These are phyloP conservation scores for Trichoderma pleuroti DNA, from an alignment of 2,329 filamentous ascomycete species.

Conservation along the genomic window DNA sequence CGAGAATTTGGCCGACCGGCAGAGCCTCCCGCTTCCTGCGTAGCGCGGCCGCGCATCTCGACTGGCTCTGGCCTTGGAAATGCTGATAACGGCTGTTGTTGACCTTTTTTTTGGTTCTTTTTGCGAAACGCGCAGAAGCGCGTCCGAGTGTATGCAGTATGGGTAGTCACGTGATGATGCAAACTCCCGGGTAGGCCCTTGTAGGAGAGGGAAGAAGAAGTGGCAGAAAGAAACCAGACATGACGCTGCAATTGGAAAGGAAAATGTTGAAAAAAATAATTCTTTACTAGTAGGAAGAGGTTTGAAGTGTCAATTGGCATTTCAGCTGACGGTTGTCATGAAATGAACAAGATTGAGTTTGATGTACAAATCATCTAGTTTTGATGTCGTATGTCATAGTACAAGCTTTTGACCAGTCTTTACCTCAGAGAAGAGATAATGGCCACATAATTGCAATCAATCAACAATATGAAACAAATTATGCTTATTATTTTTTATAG, in stretches of 20 bases:
- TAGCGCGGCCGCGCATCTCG: constrained; percentile 35
- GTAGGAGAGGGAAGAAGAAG: background rate
- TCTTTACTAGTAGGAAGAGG: background rate
- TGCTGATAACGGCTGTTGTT: background rate
- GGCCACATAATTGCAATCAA: too few relatives aligned
- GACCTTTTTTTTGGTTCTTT: background rate
- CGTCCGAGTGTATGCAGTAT: background rate
- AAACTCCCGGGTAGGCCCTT: background rate
- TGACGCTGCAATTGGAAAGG: background rate
- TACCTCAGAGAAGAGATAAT: too few relatives aligned
- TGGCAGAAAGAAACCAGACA: background rate
- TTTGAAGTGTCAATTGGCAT: background rate
- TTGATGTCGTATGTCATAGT: too few relatives aligned
- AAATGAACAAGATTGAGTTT: too few relatives aligned
- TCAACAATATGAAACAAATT: too few relatives aligned
- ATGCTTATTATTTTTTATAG: too few relatives aligned
- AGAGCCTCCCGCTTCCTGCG: constrained; percentile 32
- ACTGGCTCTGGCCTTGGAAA: background rate
- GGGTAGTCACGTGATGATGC: constrained; percentile 1
- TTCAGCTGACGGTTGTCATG: background rate
- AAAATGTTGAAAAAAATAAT: background rate
- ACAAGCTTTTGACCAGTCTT: too few relatives aligned
- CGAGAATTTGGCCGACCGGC: constrained; percentile 31
- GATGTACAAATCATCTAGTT: too few relatives aligned
- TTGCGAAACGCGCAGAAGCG: constrained; percentile 5